Percentiles rank a stretch among this genome's conserved stretches.
These are phyloP conservation scores for Trichoderma polysporum DNA, from an alignment of 2,329 filamentous ascomycete genomes.

Conservation along the genomic window DNA sequence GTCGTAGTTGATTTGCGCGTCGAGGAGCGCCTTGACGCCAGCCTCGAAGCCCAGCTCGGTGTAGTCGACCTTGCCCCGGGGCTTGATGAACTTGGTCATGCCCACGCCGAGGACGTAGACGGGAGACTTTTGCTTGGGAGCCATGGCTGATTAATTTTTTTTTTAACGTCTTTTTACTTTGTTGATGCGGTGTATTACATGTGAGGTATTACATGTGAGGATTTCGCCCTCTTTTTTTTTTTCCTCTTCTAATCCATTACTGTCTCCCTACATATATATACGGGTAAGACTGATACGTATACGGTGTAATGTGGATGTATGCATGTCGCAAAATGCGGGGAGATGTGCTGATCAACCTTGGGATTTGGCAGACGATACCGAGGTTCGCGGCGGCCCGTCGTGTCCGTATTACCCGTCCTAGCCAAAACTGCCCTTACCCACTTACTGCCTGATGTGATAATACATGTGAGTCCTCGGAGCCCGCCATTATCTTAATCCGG, in stretches of 20 bases:
- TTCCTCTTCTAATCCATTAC: not conserved
- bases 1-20: constrained; percentile 92
- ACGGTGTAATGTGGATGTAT: not conserved
- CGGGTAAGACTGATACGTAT: not conserved
- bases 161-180: not conserved
- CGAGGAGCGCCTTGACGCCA: constrained; percentile 80
- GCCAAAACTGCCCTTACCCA: not conserved
- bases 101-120: constrained; percentile 93
- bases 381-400: constrained; percentile 8
- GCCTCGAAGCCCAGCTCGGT: constrained; percentile 92
- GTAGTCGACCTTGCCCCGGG: constrained; percentile 89
- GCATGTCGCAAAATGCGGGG: constrained; percentile 6
- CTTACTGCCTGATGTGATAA: not conserved
- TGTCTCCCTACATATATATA: not conserved
- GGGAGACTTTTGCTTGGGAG: constrained; percentile 50
- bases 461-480: not conserved
- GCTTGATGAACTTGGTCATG: constrained; percentile 99
- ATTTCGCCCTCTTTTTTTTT: not conserved
- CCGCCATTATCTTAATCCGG: not conserved
- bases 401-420: constrained; percentile 1
- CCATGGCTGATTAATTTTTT: constrained; percentile 39
- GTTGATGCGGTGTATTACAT: not conserved
- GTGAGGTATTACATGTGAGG: not conserved
- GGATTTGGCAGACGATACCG: not conserved
- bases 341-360: not conserved